Evolutionary conservation across 2,329 filamentous ascomycete genomes (phyloP).

Genomic region (Ampelomyces quisqualis): DNA sequence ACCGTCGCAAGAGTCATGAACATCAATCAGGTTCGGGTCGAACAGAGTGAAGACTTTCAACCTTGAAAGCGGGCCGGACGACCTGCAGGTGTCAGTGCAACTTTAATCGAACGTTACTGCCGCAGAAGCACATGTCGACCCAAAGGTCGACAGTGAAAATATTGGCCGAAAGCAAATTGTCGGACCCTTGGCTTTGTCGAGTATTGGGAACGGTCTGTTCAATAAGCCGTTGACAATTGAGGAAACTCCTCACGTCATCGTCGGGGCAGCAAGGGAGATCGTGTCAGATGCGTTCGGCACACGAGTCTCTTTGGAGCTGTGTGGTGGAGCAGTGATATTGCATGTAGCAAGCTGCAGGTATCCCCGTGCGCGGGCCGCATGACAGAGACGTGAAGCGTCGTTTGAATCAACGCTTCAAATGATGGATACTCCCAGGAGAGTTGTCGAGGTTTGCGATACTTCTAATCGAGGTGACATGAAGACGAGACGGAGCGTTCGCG

Average conservation of each 20-base stretch:
- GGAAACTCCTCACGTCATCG: not conserved
- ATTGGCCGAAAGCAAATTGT: not conserved
- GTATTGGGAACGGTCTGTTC: not conserved
- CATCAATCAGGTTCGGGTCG: not conserved
- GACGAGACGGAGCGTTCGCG: no score
- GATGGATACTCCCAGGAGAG: no score
- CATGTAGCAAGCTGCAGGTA: not conserved
- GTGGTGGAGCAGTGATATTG: slow-evolving; percentile 2
- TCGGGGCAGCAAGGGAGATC: not conserved
- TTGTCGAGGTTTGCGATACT: not conserved
- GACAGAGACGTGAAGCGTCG: not conserved
- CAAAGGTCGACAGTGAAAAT: not conserved
- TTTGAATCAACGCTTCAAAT: no score
- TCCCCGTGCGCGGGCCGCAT: not conserved
- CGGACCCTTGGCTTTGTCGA: not conserved
- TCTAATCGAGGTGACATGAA: no score
- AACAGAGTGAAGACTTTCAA: not conserved
- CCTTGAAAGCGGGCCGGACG: no score
- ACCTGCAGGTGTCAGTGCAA: no score
- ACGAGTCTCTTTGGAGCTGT: slow-evolving; percentile 2
- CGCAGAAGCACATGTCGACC: not conserved
- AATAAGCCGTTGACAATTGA: not conserved
- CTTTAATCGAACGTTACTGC: no score
- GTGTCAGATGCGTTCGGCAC: not conserved
- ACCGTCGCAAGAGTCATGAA: not conserved